phyloP scores from a whole-genome alignment of 352 stramenopile species.

The Pythium brassicae region DNA sequence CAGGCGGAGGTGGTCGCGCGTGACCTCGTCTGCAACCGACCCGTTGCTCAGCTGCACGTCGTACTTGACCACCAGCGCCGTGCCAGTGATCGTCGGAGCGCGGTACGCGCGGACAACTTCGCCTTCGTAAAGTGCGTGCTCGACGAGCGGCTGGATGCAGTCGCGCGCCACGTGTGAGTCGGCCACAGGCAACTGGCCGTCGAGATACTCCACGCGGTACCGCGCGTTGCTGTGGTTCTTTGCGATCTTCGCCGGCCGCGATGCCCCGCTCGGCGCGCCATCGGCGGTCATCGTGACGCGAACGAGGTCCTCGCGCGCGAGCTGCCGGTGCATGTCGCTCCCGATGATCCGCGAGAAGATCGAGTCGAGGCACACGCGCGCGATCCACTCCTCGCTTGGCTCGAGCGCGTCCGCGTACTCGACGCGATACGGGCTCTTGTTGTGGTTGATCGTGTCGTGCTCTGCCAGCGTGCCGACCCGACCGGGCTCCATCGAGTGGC shows the following conservation, averaged over 20 bases:
- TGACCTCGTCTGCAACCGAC: conserved; percentile 23
- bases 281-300: conserved; percentile 12
- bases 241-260: conserved; percentile 26
- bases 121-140: conserved; percentile 28
- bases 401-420: conserved; percentile 26
- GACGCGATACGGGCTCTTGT: conserved; percentile 26
- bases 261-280: background rate
- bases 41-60: conserved; percentile 36
- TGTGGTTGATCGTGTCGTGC: conserved; percentile 18
- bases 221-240: conserved; percentile 38
- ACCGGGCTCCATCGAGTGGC: conserved; percentile 13
- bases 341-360: conserved; percentile 25
- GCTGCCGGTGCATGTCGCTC: conserved; percentile 21
- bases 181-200: conserved; percentile 15
- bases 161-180: conserved; percentile 32
- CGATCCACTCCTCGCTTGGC: conserved; percentile 24
- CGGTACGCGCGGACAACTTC: conserved; percentile 23
- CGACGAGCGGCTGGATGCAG: conserved; percentile 23
- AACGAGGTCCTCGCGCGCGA: conserved; percentile 48
- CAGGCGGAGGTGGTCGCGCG: conserved; percentile 27
- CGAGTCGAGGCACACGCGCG: conserved; percentile 31
- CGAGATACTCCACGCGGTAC: conserved; percentile 51
- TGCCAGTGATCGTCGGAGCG: background rate
- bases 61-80: conserved; percentile 13
- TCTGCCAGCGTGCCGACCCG: conserved; percentile 28